These are phyloP conservation scores for Vinca minor DNA, from an alignment of 257 asterid genomes.

Conservation along the genomic window DNA sequence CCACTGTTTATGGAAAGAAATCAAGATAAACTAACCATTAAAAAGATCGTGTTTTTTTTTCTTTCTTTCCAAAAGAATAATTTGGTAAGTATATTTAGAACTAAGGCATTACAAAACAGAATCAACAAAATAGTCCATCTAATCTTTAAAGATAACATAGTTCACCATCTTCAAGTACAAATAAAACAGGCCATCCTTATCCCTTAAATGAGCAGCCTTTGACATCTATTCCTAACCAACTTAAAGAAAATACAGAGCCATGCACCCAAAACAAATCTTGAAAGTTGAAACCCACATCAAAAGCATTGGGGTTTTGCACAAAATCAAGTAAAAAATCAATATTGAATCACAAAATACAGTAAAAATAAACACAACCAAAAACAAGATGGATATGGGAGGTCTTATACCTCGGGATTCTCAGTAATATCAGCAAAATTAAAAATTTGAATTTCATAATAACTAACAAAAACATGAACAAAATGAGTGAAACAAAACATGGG, in stretches of 20 bases:
- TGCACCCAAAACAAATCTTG: not conserved
- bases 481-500: too few relatives aligned
- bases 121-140: not conserved
- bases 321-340: not conserved
- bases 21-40: not conserved
- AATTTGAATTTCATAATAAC: too few relatives aligned
- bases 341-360: too few relatives aligned
- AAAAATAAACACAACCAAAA: too few relatives aligned
- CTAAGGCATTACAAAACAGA: not conserved
- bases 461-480: too few relatives aligned
- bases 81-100: not conserved
- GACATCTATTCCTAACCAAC: slow-evolving; percentile 3
- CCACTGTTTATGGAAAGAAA: not conserved
- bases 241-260: not conserved
- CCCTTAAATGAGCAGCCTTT: not conserved
- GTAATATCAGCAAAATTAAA: too few relatives aligned
- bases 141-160: not conserved
- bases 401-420: too few relatives aligned
- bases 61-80: not conserved
- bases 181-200: not conserved
- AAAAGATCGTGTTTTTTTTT: not conserved
- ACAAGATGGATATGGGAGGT: too few relatives aligned
- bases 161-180: not conserved
- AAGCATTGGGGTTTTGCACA: not conserved
- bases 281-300: not conserved